A percentile compares a stretch with the other conserved stretches of the same genome.
These are phyloP conservation scores for Mycena rosella DNA, from an alignment of 768 basidiomycete genomes.

Conservation along the genomic window DNA sequence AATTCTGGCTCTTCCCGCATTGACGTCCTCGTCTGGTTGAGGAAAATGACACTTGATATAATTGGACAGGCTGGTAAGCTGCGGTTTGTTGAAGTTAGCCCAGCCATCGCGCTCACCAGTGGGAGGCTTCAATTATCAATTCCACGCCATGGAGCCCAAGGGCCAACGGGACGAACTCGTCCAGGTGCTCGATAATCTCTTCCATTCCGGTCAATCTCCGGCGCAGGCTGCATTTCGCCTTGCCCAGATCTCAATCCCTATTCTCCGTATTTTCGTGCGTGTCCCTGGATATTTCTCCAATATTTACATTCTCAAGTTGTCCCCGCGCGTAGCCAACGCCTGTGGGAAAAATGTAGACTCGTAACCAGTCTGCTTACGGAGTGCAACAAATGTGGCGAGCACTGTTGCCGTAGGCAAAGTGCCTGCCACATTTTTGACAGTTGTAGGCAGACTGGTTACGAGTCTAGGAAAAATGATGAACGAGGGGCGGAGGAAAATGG, in stretches of 20 bases:
- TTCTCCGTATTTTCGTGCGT: not conserved
- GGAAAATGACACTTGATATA: conserved; percentile 50
- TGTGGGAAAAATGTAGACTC: too few relatives aligned
- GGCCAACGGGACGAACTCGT: conserved; percentile 29
- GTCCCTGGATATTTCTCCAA: not conserved
- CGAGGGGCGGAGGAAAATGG: not conserved
- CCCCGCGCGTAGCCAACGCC: not conserved
- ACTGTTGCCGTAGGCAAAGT: too few relatives aligned
- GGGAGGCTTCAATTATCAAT: conserved; percentile 41
- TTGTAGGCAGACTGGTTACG: too few relatives aligned
- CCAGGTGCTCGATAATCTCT: conserved; percentile 32
- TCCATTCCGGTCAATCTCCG: conserved; percentile 26
- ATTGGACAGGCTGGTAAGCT: conserved; percentile 42
- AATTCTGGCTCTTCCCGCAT: conserved; percentile 28
- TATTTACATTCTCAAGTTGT: not conserved
- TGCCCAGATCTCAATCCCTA: not conserved
- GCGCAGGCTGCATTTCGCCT: not conserved
- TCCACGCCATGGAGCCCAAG: not conserved
- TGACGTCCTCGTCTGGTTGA: conserved; percentile 47
- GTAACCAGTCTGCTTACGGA: too few relatives aligned
- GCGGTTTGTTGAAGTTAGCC: too few relatives aligned
- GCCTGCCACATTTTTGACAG: too few relatives aligned
- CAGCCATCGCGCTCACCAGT: conserved; percentile 7
- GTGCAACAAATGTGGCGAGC: too few relatives aligned
- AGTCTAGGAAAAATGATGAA: not conserved